Conservation (phyloP, 306 rosid species). For the Pyrus betulifolia region DNA sequence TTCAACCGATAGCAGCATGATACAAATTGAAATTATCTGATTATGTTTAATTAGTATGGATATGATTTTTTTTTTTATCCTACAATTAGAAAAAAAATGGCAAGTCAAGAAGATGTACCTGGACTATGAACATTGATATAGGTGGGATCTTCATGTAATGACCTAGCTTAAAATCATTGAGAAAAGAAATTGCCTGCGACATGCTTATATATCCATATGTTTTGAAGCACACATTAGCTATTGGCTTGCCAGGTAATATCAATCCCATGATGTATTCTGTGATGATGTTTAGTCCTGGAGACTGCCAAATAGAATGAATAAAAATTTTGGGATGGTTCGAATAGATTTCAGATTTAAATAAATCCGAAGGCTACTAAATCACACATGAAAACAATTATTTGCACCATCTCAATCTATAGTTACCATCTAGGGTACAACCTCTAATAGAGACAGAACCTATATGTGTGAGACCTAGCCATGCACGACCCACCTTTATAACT, state of each 20-base stretch:
- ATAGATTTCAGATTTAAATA: too few relatives aligned
- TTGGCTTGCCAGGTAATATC: constrained; percentile 53
- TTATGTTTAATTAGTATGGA: too few relatives aligned
- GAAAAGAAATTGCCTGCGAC: constrained; percentile 53
- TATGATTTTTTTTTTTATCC: neutral
- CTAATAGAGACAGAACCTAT: too few relatives aligned
- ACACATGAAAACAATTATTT: too few relatives aligned
- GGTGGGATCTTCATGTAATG: constrained; percentile 75
- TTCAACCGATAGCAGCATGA: neutral
- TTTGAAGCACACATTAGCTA: constrained; percentile 65
- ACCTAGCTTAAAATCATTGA: constrained; percentile 57
- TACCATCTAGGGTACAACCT: too few relatives aligned
- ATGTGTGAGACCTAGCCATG: too few relatives aligned
- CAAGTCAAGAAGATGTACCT: constrained; percentile 24
- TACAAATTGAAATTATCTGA: neutral
- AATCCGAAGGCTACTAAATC: too few relatives aligned
- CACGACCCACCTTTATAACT: too few relatives aligned
- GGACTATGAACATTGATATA: constrained; percentile 66
- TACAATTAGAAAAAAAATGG: neutral
- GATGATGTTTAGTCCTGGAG: constrained; percentile 57
- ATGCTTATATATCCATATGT: constrained; percentile 67
- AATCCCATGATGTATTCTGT: constrained; percentile 58
- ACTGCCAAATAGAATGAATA: constrained; percentile 10
- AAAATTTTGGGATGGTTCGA: too few relatives aligned
- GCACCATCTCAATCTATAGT: too few relatives aligned